phyloP scores from a whole-genome alignment of 805 yeast species.

The Isabelozyma pseudorhagii region DNA sequence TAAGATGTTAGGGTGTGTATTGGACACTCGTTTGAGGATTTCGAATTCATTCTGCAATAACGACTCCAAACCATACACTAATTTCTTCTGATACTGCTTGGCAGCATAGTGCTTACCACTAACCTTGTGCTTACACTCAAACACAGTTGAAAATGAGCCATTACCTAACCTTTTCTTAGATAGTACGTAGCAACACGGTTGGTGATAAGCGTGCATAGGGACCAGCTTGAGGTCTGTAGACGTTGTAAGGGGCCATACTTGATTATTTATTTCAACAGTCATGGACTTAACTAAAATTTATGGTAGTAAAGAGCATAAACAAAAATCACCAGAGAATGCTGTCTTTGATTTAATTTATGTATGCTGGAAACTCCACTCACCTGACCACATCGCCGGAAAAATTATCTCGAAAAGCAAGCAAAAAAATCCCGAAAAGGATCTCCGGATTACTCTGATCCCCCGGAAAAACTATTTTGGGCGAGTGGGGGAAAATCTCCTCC shows the following conservation, averaged over 20 bases:
- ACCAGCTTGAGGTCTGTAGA: slow-evolving; percentile 8
- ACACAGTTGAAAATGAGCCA: slow-evolving; percentile 51
- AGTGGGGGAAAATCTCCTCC: no score
- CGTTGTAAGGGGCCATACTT: slow-evolving; percentile 21
- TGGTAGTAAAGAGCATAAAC: no score
- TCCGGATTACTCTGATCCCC: no score
- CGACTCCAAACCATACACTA: slow-evolving; percentile 50
- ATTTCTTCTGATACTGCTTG: slow-evolving; percentile 47
- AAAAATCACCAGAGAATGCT: no score
- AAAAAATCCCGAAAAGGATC: no score
- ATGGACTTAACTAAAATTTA: background rate
- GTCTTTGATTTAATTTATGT: no score
- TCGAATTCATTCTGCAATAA: slow-evolving; percentile 59
- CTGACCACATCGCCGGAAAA: background rate
- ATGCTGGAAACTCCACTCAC: background rate
- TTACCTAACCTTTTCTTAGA: slow-evolving; percentile 33
- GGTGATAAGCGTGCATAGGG: no score
- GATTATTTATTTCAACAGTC: background rate
- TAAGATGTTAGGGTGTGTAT: slow-evolving; percentile 52
- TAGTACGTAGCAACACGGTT: slow-evolving; percentile 31
- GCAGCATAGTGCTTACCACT: slow-evolving; percentile 50
- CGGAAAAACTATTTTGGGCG: no score
- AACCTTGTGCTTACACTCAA: slow-evolving; percentile 42
- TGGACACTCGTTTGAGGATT: slow-evolving; percentile 49
- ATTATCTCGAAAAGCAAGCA: background rate